Conservation (phyloP, 2,329 filamentous ascomycete species). For the Penicillium concentricum region DNA sequence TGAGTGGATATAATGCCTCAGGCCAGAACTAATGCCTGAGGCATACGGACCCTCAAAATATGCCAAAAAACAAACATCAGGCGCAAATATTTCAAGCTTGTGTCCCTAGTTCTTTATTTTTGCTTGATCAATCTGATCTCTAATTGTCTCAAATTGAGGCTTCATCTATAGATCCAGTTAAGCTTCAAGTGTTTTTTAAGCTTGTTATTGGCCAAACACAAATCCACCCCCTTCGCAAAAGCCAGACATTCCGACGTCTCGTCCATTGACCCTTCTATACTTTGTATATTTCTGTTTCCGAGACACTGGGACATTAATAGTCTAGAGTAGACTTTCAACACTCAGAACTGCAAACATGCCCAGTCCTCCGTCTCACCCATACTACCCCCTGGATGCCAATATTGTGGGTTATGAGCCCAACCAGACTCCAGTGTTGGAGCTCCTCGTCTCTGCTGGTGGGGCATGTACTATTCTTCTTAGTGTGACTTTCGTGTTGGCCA, state of each 20-base stretch:
- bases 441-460: constrained; percentile 61
- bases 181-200: not conserved
- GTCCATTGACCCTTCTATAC: not conserved
- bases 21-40: not conserved
- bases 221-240: not conserved
- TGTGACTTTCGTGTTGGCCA: constrained; percentile 55
- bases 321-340: not conserved
- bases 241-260: not conserved
- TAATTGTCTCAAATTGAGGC: not conserved
- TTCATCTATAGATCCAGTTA: not conserved
- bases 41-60: not conserved
- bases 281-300: not conserved
- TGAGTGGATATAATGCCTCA: not conserved
- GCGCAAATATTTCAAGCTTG: not conserved
- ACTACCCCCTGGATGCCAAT: constrained; percentile 65
- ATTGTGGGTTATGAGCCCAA: constrained; percentile 68
- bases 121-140: not conserved
- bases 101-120: not conserved
- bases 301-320: not conserved
- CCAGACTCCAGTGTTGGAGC: constrained; percentile 56
- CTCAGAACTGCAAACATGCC: not conserved
- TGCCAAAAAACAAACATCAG: not conserved
- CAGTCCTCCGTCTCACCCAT: constrained; percentile 56
- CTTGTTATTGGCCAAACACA: constrained; percentile 6
- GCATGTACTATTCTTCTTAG: constrained; percentile 59